These are phyloP conservation scores for Penicillium sp. DNA, from an alignment of 2,329 filamentous ascomycete genomes.

Conservation along the genomic window DNA sequence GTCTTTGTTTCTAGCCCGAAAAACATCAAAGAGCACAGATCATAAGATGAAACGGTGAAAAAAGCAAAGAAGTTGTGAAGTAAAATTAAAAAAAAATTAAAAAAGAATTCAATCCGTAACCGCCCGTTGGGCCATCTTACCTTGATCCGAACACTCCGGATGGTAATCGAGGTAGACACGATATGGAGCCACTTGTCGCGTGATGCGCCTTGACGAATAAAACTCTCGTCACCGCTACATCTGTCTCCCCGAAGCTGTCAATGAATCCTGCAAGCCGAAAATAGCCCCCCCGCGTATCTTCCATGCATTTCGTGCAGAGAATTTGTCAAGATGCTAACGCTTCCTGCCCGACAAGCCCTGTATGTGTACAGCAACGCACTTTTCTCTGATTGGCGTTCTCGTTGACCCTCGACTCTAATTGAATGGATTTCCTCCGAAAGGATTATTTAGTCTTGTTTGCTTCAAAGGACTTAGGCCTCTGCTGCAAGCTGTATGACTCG, in stretches of 20 bases:
- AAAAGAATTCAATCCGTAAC: constrained; percentile 9
- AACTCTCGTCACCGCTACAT: constrained; percentile 21
- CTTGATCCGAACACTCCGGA: constrained; percentile 34
- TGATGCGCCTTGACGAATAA: constrained; percentile 15
- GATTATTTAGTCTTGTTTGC: neutral
- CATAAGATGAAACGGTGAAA: neutral
- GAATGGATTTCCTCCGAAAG: neutral
- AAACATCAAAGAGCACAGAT: neutral
- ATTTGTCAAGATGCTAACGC: constrained; percentile 12
- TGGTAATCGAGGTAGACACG: constrained; percentile 33
- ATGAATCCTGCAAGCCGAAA: neutral
- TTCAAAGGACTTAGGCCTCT: constrained; percentile 7
- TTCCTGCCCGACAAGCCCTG: constrained; percentile 9
- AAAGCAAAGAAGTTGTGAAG: neutral
- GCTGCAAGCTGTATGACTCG: constrained; percentile 11
- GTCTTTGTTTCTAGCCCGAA: neutral
- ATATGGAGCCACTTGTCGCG: constrained; percentile 17
- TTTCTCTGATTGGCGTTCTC: constrained; percentile 1
- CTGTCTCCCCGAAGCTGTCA: neutral
- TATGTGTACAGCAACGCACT: neutral
- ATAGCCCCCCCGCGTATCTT: constrained; percentile 6
- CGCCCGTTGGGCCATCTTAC: constrained; percentile 16
- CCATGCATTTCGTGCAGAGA: constrained; percentile 28
- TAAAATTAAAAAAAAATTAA: neutral
- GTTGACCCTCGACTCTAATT: neutral